Percentiles rank a stretch among this genome's conserved stretches.
These are phyloP conservation scores for Sophora flavescens DNA, from an alignment of 306 rosid genomes.

Conservation along the genomic window DNA sequence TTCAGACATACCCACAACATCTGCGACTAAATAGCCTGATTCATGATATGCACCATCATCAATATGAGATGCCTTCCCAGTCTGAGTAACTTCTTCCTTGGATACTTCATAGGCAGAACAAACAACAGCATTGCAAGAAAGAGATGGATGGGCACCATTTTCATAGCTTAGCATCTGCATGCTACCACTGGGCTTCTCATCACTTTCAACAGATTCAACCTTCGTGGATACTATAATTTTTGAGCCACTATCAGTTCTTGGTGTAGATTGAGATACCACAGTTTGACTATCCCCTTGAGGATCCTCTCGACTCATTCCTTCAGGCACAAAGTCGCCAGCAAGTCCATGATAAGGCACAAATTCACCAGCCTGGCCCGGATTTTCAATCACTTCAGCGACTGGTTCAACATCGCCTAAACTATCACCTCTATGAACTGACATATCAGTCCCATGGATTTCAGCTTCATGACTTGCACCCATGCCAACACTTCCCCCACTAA, in stretches of 20 bases:
- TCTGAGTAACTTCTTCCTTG: conserved; percentile 79
- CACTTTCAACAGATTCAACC: conserved; percentile 92
- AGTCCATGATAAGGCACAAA: conserved; percentile 71
- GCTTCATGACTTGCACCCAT: conserved; percentile 99
- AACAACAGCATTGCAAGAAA: conserved; percentile 82
- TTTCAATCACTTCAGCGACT: conserved; percentile 82
- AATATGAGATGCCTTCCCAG: conserved; percentile 68
- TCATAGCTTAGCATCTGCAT: conserved; percentile 60
- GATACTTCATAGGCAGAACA: conserved; percentile 71
- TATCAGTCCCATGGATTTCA: conserved; percentile 94
- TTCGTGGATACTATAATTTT: conserved; percentile 78
- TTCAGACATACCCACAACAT: conserved; percentile 61
- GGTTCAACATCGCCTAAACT: conserved; percentile 95
- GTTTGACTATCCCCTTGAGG: conserved; percentile 95
- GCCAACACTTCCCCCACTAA: conserved; percentile 99
- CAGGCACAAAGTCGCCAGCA: conserved; percentile 85
- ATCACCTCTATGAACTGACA: conserved; percentile 88
- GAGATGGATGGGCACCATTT: conserved; percentile 73
- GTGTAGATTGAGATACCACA: conserved; percentile 78
- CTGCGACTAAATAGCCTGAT: conserved; percentile 58
- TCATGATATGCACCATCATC: conserved; percentile 64
- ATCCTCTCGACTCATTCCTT: conserved; percentile 76
- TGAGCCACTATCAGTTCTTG: conserved; percentile 93
- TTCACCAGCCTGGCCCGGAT: conserved; percentile 88
- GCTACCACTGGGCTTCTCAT: conserved; percentile 81